Evolutionary conservation across 108 stramenopile species (phyloP), one percentile per base, ranked within the genome.

Genomic region (Skeletonema grethae): DNA sequence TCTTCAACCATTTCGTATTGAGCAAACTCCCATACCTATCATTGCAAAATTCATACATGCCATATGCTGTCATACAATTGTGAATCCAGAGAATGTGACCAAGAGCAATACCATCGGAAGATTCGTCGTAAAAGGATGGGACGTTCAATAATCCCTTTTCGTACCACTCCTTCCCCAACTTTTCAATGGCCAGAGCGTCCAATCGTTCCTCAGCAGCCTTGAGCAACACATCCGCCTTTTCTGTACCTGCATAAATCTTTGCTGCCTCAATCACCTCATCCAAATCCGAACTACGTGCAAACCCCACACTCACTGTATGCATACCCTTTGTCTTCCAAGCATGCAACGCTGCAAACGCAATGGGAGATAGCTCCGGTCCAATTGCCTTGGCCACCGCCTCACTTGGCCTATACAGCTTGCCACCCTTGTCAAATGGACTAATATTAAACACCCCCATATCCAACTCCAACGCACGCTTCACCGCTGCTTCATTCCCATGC

Each of bases 401-500:
- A 12, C 84, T 73, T 24, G 92, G 92, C 53, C 79, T 73, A 66
- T 87, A 89, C 1, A 93, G 53, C 65, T 80, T 86, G 12, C 92
- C 92, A 8, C 90, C 93, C 72, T 94, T 94, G 69, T 94, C 93
- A 69, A 84, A 73, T 15, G 93, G 89, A 10, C 81, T 83, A 35
- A 94, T 94, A 25, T 85, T 69, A 57, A 94, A 92, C 11, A 92
- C 87, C 22, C 93, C 93, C 93, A 90, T 94, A 66, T 92, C 90
- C 65, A 84, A 58, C 69, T 86, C 82, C 24, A 83, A 63, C 25
- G 90, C 90, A 38, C 80, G 63, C 43, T 82, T 72, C 39, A 88
- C 77, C 39, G 57, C 64, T 28, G 65, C 72, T 22, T 24, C 55
- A 64, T 88, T 90, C 4, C 90, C 90, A 34, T 82, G 79, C 5